Evolutionary conservation across 805 yeast species (phyloP).

Genomic region (Blastobotrys chiropterorum): DNA sequence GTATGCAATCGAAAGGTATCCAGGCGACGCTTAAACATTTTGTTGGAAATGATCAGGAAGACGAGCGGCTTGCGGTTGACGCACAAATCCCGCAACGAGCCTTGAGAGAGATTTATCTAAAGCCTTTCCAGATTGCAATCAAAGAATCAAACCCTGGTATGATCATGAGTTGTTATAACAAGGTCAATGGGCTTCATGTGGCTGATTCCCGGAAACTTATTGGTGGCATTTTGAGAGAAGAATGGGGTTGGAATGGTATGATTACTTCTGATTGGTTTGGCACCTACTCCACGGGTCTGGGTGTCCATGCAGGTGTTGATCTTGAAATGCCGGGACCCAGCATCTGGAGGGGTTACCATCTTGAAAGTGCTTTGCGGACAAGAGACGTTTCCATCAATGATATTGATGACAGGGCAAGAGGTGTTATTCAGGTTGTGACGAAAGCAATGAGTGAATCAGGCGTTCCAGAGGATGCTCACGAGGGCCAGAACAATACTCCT

Average conservation of each 20-base stretch:
- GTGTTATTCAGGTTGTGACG: conserved; percentile 43
- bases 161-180: conserved; percentile 59
- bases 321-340: conserved; percentile 65
- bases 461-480: conserved; percentile 37
- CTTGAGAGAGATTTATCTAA: conserved; percentile 55
- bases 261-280: conserved; percentile 61
- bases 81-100: conserved; percentile 52
- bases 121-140: conserved; percentile 58
- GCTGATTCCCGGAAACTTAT: conserved; percentile 42
- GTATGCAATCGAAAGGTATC: conserved; percentile 46
- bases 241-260: conserved; percentile 51
- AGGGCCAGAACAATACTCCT: conserved; percentile 39
- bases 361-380: conserved; percentile 38
- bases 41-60: conserved; percentile 58
- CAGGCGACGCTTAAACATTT: conserved; percentile 56
- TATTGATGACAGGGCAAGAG: conserved; percentile 43
- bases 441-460: conserved; percentile 39
- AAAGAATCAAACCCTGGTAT: conserved; percentile 46
- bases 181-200: conserved; percentile 54
- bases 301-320: conserved; percentile 51
- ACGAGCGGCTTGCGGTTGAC: conserved; percentile 44
- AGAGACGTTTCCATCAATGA: conserved; percentile 37
- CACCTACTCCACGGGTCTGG: conserved; percentile 39
- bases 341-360: conserved; percentile 37
- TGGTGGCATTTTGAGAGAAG: conserved; percentile 42